Base-by-base conservation (phyloP, 78 protist species). In the Parvularia atlantis region DNA sequence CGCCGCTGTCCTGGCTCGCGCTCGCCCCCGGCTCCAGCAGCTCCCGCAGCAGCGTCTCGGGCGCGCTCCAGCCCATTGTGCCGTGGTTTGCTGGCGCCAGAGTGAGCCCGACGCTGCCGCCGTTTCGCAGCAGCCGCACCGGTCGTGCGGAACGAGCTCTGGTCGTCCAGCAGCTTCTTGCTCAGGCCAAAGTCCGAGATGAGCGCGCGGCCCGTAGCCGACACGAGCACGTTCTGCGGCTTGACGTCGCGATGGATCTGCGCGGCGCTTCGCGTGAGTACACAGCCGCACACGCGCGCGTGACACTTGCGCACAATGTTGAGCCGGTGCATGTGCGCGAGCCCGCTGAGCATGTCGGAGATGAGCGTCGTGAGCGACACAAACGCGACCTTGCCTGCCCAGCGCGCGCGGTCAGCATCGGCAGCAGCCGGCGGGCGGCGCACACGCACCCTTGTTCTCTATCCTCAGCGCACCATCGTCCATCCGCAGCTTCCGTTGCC, bases 51-150 rank as follows among this genome's bases (percentile, higher is more conserved):
- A 89, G 35, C 53, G 68, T 67, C 64, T 89, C 94, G 3, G 94
- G 92, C 6, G 94, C 82, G 35, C 39, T 71, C 88, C 89, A 89
- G 14, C 94, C 94, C 41, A 39, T 40, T 35, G 87, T 84, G 50
- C 90, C 93, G 0, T n/a, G n/a, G n/a, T n/a, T n/a, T n/a, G n/a
- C n/a, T n/a, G n/a, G n/a, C n/a, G n/a, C n/a, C n/a, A n/a, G n/a
- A n/a, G n/a, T n/a, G n/a, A n/a, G n/a, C n/a, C n/a, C n/a, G n/a
- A n/a, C n/a, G n/a, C n/a, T n/a, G n/a, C n/a, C n/a, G n/a, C n/a
- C n/a, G n/a, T n/a, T n/a, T n/a, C n/a, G n/a, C n/a, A n/a, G 80
- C 68, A 2, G 54, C 31, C 5, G 57, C 52, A 26, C 6, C 61
- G 35, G 65, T 57, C 31, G 84, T 72, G 30, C 46, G 24, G 43